Conservation (phyloP, 202 grass and related monocot species). For the Eragrostis tef region DNA sequence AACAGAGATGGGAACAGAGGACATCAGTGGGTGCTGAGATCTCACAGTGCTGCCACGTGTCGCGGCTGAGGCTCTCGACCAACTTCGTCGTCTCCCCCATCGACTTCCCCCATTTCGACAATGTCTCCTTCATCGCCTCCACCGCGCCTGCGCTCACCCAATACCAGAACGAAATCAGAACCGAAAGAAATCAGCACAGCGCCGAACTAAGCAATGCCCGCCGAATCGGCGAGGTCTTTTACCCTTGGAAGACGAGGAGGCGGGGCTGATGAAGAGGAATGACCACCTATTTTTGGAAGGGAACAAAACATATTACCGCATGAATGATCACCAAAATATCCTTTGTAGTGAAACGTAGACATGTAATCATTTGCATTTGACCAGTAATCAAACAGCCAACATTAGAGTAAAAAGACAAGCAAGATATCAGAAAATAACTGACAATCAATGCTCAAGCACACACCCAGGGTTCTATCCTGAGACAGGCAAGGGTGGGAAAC, state of each 20-base stretch:
- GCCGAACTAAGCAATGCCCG: too few relatives aligned
- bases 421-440: not conserved
- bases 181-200: not conserved
- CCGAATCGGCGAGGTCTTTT: conserved; percentile 15
- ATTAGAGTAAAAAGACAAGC: not conserved
- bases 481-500: not conserved
- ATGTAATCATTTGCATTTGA: not conserved
- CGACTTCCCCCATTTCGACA: conserved; percentile 83
- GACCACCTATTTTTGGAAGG: conserved; percentile 69
- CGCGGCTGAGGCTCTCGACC: conserved; percentile 81
- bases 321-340: not conserved
- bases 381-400: not conserved
- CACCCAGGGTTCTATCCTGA: too few relatives aligned
- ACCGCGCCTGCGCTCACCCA: conserved; percentile 55
- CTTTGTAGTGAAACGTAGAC: not conserved
- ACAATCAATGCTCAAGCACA: not conserved
- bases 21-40: conserved; percentile 27
- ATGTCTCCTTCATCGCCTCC: conserved; percentile 76
- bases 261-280: conserved; percentile 87
- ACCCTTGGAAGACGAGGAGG: conserved; percentile 60
- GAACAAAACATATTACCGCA: not conserved
- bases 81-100: conserved; percentile 71
- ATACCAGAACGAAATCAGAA: conserved; percentile 21
- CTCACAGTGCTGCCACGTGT: conserved; percentile 97
- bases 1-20: not conserved